Base-by-base conservation (phyloP, 352 stramenopile species). In the Phytopythium sindhum region DNA sequence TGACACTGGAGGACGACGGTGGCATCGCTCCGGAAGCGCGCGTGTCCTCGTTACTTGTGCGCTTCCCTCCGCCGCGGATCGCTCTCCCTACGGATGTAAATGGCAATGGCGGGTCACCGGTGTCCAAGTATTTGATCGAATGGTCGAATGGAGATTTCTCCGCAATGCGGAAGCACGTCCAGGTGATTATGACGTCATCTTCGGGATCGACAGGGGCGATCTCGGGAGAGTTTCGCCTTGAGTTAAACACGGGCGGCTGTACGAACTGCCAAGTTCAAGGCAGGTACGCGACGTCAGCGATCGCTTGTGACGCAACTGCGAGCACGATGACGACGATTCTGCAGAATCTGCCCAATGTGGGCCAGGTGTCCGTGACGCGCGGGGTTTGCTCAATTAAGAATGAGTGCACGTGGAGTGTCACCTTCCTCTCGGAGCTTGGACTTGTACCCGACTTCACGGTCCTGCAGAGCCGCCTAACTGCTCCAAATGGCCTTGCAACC, bases 311-410 rank as follows among this genome's bases (percentile, higher is more conserved):
- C 41, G 71, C 78, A 24, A 81, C 79, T 0, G 68, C 66, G 1
- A 50, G 47, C 17, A 75, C 82, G 5, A 67, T 99, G 64, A 89
- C 89, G 37, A 89, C 65, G 7, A 77, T 93, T 24, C 62, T 99
- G 26, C 84, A 96, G 60, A 98, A 98, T 60, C 77, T 99, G 60
- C 90, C 90, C 7, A 98, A 98, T 69, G 74, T 99, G 21, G 96
- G 93, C 7, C 80, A 96, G 29, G 95, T 98, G 9, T 57, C 65
- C 55, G 93, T 98, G 14, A 63, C 80, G 8, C 62, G 70, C 2
- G 73, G 66, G 24, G 55, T 61, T 5, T 89, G 79, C 42, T 62
- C 51, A 0, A 64, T 33, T 0, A 84, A 84, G 47, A 80, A 80
- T 37, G 84, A 94, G 60, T 93, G 84, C 37, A 84, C 75, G 11